Conservation (phyloP, 345 rosid species). For the Arabidopsis thaliana region DNA sequence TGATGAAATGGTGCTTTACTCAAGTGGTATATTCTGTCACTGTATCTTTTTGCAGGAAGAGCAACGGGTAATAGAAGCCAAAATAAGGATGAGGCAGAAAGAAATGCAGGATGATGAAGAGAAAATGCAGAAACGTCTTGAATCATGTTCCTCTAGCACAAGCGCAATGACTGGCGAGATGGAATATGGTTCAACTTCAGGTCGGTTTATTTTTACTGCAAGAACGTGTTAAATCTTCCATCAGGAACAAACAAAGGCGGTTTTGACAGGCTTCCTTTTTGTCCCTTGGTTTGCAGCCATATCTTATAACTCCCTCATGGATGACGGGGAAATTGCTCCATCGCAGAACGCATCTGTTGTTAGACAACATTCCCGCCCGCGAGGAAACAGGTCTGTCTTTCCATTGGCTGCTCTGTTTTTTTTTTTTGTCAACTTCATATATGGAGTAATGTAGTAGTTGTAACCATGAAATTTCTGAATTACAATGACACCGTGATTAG, state of each 20-base stretch:
- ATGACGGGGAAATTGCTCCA: constrained; percentile 56
- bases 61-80: constrained; percentile 95
- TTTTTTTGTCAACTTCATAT: background rate
- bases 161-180: constrained; percentile 56
- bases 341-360: constrained; percentile 50
- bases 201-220: constrained; percentile 42
- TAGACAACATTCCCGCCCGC: constrained; percentile 55
- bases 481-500: background rate
- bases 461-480: background rate
- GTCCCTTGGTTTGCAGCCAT: constrained; percentile 51
- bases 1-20: background rate
- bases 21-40: background rate
- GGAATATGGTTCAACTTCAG: constrained; percentile 61
- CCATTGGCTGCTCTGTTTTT: background rate
- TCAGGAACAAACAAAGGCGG: background rate
- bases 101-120: constrained; percentile 92
- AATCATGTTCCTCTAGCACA: constrained; percentile 66
- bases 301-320: constrained; percentile 54
- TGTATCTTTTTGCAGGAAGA: constrained; percentile 69
- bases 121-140: constrained; percentile 78
- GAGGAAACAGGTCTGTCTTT: constrained; percentile 63
- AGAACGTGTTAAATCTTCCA: background rate
- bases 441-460: constrained; percentile 8
- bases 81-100: constrained; percentile 84
- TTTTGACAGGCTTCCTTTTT: constrained; percentile 11